These are phyloP conservation scores for Lycium barbarum DNA, from an alignment of 257 asterid genomes.

Conservation along the genomic window DNA sequence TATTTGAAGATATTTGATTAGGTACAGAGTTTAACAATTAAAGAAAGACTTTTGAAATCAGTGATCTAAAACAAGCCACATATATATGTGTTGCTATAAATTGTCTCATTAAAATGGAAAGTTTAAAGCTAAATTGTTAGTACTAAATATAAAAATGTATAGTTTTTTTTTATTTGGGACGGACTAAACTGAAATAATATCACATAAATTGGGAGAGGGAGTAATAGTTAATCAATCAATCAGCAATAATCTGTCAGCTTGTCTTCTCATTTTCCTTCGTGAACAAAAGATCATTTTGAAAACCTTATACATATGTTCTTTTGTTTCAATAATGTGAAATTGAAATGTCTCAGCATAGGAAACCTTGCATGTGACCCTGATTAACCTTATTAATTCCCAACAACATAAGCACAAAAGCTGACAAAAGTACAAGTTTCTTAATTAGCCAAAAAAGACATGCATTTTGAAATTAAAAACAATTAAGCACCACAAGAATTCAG, in stretches of 20 bases:
- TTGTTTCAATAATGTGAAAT: background rate
- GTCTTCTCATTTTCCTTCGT: constrained; percentile 14
- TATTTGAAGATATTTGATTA: too few species aligned
- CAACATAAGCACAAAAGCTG: background rate
- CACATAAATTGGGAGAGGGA: too few species aligned
- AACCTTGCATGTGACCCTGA: background rate
- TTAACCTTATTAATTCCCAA: background rate
- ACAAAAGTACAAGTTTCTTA: background rate
- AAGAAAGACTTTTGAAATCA: too few species aligned
- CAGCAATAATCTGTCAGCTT: background rate
- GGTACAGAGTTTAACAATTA: too few species aligned
- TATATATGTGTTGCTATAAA: too few species aligned
- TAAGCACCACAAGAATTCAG: background rate
- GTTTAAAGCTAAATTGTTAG: too few species aligned
- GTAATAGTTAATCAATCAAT: background rate
- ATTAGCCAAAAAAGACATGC: background rate
- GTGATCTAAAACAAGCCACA: too few species aligned
- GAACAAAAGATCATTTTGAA: background rate
- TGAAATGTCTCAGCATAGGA: background rate
- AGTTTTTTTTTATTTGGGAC: too few species aligned
- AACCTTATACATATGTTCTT: background rate
- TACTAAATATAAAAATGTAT: too few species aligned
- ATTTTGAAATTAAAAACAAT: background rate
- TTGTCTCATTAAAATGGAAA: too few species aligned
- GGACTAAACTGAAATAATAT: too few species aligned